These are phyloP conservation scores for Pyrenopolyporus hunteri DNA, from an alignment of 495 filamentous ascomycete species.

Conservation along the genomic window DNA sequence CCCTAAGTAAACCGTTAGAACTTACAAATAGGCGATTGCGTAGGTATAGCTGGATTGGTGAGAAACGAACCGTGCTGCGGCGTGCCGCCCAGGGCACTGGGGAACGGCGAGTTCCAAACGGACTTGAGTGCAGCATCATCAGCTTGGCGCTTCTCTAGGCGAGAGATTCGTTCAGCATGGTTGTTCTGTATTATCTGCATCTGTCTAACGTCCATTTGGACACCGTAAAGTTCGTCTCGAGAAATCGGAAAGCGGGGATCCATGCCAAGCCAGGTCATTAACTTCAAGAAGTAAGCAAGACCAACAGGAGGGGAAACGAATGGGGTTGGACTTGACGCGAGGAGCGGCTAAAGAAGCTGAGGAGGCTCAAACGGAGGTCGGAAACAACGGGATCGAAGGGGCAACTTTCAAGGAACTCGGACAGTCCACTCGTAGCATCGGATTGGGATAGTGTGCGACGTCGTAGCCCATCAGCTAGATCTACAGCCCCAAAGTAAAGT, in stretches of 20 bases:
- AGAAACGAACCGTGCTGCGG: conserved; percentile 75
- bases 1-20: conserved; percentile 57
- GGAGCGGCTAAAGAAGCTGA: neutral
- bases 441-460: conserved; percentile 11
- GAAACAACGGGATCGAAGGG: conserved; percentile 7
- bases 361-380: conserved; percentile 6
- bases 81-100: conserved; percentile 74
- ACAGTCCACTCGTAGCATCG: conserved; percentile 36
- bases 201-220: conserved; percentile 86
- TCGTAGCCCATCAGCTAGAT: conserved; percentile 25
- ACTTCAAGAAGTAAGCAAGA: conserved; percentile 24
- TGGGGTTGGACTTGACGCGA: neutral
- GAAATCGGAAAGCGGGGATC: conserved; percentile 59
- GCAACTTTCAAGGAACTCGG: conserved; percentile 14
- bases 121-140: conserved; percentile 81
- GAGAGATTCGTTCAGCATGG: conserved; percentile 78
- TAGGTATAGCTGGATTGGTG: neutral
- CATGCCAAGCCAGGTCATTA: conserved; percentile 51
- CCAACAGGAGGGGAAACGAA: conserved; percentile 1
- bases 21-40: too few relatives aligned
- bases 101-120: conserved; percentile 89
- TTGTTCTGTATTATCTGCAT: conserved; percentile 77
- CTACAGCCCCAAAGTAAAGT: conserved; percentile 14
- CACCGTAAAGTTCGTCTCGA: conserved; percentile 80
- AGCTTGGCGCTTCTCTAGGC: conserved; percentile 82